A percentile compares a stretch with the other conserved stretches of the same genome.
Conservation (phyloP, 495 filamentous ascomycete genomes). For the Neurospora hispaniola region DNA sequence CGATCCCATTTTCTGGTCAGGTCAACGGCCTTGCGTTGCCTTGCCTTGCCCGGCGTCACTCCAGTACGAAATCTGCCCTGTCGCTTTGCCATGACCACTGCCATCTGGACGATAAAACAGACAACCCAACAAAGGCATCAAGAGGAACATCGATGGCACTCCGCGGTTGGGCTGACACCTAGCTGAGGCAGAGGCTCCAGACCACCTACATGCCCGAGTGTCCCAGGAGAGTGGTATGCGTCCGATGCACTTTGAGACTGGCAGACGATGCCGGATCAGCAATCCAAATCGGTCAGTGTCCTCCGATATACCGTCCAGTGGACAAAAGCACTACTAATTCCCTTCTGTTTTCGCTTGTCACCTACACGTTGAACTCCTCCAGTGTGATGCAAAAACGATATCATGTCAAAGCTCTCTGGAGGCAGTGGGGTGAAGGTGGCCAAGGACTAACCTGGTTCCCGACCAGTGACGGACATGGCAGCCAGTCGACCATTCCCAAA, state of each 20-base stretch:
- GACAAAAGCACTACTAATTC: background rate
- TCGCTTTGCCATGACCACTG: background rate
- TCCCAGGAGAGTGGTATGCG: background rate
- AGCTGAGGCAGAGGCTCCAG: background rate
- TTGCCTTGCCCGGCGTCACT: background rate
- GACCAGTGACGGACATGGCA: background rate
- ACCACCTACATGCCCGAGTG: background rate
- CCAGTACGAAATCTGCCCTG: background rate
- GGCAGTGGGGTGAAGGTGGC: background rate
- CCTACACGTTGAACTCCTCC: background rate
- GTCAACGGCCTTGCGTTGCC: background rate
- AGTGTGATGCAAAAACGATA: background rate
- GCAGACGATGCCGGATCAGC: background rate
- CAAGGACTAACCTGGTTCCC: background rate
- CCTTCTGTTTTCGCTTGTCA: background rate
- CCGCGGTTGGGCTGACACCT: background rate
- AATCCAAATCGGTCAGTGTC: background rate
- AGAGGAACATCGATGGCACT: background rate
- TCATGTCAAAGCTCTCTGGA: background rate
- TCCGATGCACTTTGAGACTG: background rate
- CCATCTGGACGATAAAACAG: background rate
- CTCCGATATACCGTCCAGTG: background rate
- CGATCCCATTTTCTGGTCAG: background rate
- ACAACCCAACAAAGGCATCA: background rate
- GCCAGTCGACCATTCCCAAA: background rate